Evolutionary conservation across 805 yeast species (phyloP).

Genomic region (Wilhelminamyces savonicus): DNA sequence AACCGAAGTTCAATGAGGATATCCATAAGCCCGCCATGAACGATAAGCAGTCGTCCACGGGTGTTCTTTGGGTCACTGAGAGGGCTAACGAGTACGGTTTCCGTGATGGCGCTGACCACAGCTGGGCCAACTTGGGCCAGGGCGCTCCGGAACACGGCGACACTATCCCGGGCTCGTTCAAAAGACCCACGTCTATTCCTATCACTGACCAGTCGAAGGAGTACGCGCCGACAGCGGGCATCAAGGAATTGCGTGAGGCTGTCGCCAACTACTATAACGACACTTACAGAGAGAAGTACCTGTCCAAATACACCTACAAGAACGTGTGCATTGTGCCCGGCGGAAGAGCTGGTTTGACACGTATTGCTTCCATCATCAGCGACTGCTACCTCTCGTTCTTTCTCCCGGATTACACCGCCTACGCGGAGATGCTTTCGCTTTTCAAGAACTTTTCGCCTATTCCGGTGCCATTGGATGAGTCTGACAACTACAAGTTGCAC

Average conservation of each 20-base stretch:
- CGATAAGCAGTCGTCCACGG: slow-evolving; percentile 53
- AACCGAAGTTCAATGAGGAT: slow-evolving; percentile 37
- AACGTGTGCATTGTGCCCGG: slow-evolving; percentile 62
- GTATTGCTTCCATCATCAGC: slow-evolving; percentile 54
- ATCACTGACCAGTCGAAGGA: slow-evolving; percentile 45
- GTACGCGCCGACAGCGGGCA: slow-evolving; percentile 57
- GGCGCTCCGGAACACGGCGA: slow-evolving; percentile 64
- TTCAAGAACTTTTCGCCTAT: slow-evolving; percentile 59
- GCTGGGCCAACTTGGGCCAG: slow-evolving; percentile 59
- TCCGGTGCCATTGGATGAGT: slow-evolving; percentile 54
- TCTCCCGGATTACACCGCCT: slow-evolving; percentile 59
- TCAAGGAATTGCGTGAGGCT: slow-evolving; percentile 47
- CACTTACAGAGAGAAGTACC: slow-evolving; percentile 42
- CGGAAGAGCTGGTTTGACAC: slow-evolving; percentile 56
- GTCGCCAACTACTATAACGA: slow-evolving; percentile 53
- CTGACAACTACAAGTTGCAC: slow-evolving; percentile 52
- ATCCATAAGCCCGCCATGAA: slow-evolving; percentile 54
- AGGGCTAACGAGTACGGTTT: slow-evolving; percentile 54
- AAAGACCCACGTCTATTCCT: slow-evolving; percentile 43
- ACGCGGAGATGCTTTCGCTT: slow-evolving; percentile 57
- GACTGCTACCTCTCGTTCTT: slow-evolving; percentile 57
- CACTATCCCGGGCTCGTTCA: slow-evolving; percentile 50
- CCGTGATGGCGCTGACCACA: slow-evolving; percentile 26
- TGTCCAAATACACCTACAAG: slow-evolving; percentile 52
- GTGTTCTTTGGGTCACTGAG: slow-evolving; percentile 61